Base-by-base conservation (phyloP, 495 filamentous ascomycete species). In the Aspergillus homomorphus region DNA sequence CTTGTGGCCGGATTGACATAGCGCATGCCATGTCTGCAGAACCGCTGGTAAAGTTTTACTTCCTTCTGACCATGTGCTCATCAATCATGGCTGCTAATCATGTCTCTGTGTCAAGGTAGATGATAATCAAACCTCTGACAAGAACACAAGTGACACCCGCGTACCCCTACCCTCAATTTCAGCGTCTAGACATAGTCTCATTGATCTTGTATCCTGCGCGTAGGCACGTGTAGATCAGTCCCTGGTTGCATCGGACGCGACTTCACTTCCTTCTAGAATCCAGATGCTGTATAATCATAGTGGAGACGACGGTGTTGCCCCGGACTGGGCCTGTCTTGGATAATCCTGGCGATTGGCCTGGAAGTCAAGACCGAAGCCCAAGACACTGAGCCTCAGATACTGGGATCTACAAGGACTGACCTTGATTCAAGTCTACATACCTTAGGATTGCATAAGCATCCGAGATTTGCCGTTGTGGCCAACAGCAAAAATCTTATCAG, bases 251-350 rank as follows among this genome's bases (percentile, higher is more conserved):
- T 51, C 24, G 30, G 48, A n/a, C 15, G 24, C 15, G 23, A 51
- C 5, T 18, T 19, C 9, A 1, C 2, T 26, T 15, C 48, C 24
- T 51, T 51, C 48, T 51, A 51, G 48, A 30, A 28, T 23, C 48
- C 23, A 18, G 48, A 30, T 51, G 48, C 24, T 51, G 48, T 51
- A 51, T 51, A 51, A 51, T 30, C 23, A 18, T 28, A n/a, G 48
- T 30, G 48, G 48, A 28, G 48, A 51, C 24, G 10, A 50, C 20
- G 23, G 21, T 5, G 16, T 51, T 28, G 48, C 48, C 48, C 48
- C 48, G 28, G 48, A 51, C 48, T 51, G 15, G 33, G 7, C 24
- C 48, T 24, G 28, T 18, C 48, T 51, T 51, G 30, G 48, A 28
- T 51, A 51, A 51, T 51, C 48, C 22, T 16, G 23, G 15, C 2